Conservation (phyloP, 345 rosid genomes). For the Dovyalis caffra region DNA sequence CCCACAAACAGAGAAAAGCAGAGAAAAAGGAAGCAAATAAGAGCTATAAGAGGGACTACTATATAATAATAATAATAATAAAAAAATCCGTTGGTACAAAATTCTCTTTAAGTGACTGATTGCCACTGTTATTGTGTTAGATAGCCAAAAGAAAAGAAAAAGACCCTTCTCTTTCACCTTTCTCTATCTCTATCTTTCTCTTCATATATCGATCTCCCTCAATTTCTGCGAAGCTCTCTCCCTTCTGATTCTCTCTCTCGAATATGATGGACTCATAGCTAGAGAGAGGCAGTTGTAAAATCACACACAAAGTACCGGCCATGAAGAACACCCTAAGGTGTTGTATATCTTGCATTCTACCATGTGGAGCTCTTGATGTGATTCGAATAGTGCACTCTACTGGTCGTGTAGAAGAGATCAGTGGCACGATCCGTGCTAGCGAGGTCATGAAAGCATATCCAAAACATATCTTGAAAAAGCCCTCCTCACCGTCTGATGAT, state of each 20-base stretch:
- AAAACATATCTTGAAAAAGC: slow-evolving; percentile 80
- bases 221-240: slow-evolving; percentile 2
- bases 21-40: neutral
- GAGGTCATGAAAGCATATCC: slow-evolving; percentile 87
- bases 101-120: slow-evolving; percentile 25
- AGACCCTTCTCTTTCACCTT: slow-evolving; percentile 10
- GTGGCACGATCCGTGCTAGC: slow-evolving; percentile 71
- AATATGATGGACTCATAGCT: slow-evolving; percentile 2
- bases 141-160: slow-evolving; percentile 16
- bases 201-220: slow-evolving; percentile 10
- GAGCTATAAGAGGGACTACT: neutral
- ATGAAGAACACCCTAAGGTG: slow-evolving; percentile 94
- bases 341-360: slow-evolving; percentile 95
- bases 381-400: slow-evolving; percentile 86
- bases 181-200: slow-evolving; percentile 1
- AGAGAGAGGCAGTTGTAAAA: neutral
- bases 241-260: slow-evolving; percentile 12
- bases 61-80: slow-evolving; percentile 13
- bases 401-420: slow-evolving; percentile 90
- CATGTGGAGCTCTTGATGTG: slow-evolving; percentile 95
- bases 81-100: slow-evolving; percentile 15
- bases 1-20: neutral
- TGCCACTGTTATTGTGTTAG: slow-evolving; percentile 20
- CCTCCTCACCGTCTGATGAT: slow-evolving; percentile 52
- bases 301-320: neutral